Base-by-base conservation (phyloP, 2,329 filamentous ascomycete genomes). In the Phaeoacremonium minimum region DNA sequence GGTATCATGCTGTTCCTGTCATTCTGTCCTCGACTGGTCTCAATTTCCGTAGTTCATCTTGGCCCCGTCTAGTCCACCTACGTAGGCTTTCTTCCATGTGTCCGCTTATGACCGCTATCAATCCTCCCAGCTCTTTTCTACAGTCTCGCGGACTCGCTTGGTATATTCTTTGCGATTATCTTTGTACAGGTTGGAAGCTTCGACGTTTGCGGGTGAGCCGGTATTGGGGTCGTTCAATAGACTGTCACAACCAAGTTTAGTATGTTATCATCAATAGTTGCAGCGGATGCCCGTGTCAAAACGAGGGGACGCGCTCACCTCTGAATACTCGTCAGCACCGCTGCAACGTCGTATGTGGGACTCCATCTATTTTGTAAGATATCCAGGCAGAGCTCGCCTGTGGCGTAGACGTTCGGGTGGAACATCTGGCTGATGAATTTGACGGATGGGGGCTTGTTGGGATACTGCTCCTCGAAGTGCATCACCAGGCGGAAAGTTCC, bases 361-460 rank as follows among this genome's bases (percentile, higher is more conserved):
- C 91, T 97, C 93, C 93, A 98, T 49, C 93, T 75, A 58, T 98
- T 98, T 65, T 98, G 93, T 41, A 98, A 65, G 49, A 98, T 98
- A 57, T 98, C 93, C 48, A 98, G 69, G 57, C 93, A 98, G 34
- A 98, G 75, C 68, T 98, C 93, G 43, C 93, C 93, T 0, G 90
- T 97, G 36, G 87, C 90, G 60, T 98, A 98, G 39, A 98, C 93
- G 57, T 98, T 98, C 14, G 93, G 93, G 54, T 98, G 93, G 64
- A 98, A 98, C 93, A 98, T 98, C 61, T 93, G 82, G 63, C 87
- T 95, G 60, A 98, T 95, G 61, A 98, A 98, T 59, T 97, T 97
- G 66, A 97, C 93, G 20, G 89, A 86, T 0, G 93, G 93, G 5
- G 93, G 93, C 62, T 97, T 97, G 68, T 97, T 98, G 18, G 93